Evolutionary conservation across 352 stramenopile genomes (phyloP).

Genomic region (Globisporangium camurandrum): DNA sequence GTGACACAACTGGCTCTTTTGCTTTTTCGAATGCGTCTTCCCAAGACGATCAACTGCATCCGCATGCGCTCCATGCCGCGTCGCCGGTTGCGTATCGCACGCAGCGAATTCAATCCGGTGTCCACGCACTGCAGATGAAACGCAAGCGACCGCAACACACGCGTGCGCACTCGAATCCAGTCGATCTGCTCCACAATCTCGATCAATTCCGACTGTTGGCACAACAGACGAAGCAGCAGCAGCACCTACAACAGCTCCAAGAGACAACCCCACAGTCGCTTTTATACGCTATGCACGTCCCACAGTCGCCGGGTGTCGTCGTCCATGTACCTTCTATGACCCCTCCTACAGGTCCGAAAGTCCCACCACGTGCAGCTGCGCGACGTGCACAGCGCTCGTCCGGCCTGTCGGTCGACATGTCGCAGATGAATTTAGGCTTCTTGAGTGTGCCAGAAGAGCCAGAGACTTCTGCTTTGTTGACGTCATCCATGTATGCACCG

Average conservation of each 20-base stretch:
- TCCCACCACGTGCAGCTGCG: conserved; percentile 12
- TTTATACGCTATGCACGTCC: conserved; percentile 22
- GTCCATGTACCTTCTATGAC: not conserved
- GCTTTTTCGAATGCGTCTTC: too few species aligned
- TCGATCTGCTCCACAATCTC: conserved; percentile 70
- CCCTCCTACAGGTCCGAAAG: not conserved
- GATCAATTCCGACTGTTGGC: conserved; percentile 64
- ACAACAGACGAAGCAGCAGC: conserved; percentile 48
- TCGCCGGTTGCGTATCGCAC: conserved; percentile 40
- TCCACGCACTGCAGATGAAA: conserved; percentile 77
- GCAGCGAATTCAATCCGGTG: conserved; percentile 54
- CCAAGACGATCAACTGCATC: conserved; percentile 7
- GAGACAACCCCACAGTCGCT: conserved; percentile 4
- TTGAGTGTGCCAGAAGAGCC: conserved; percentile 51
- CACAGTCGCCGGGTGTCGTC: conserved; percentile 6
- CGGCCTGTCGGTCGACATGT: conserved; percentile 78
- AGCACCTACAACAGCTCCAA: conserved; percentile 36
- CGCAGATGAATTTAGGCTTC: conserved; percentile 71
- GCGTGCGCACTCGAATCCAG: conserved; percentile 66
- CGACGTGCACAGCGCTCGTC: conserved; percentile 44
- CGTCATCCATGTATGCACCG: not conserved
- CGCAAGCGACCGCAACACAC: conserved; percentile 57
- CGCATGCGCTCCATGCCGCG: conserved; percentile 10
- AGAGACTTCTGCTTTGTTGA: conserved; percentile 17
- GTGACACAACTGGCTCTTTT: not conserved